phyloP scores from a whole-genome alignment of 2,329 filamentous ascomycete species.

The Oidium heveae region DNA sequence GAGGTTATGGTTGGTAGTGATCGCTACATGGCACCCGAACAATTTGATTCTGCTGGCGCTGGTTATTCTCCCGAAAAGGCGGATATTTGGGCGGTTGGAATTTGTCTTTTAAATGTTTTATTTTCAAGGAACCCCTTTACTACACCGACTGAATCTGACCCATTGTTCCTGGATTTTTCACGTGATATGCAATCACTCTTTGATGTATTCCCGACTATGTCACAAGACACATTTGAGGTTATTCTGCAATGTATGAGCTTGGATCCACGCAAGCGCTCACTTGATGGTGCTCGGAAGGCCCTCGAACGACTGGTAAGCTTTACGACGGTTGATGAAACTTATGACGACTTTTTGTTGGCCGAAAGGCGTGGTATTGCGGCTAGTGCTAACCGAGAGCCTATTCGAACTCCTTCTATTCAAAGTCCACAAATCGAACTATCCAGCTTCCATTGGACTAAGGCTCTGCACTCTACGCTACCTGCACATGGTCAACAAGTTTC shows the following conservation, averaged over 20 bases:
- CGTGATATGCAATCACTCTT: conserved; percentile 89
- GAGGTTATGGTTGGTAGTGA: conserved; percentile 92
- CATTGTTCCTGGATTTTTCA: conserved; percentile 78
- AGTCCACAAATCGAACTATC: conserved; percentile 59
- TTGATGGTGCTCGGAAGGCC: conserved; percentile 52
- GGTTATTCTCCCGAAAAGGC: conserved; percentile 87
- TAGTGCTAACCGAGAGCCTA: conserved; percentile 76
- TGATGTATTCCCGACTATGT: conserved; percentile 96
- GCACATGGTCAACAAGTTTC: conserved; percentile 61
- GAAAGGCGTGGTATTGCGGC: conserved; percentile 46
- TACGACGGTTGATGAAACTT: conserved; percentile 71
- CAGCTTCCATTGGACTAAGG: conserved; percentile 88
- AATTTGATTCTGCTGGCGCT: conserved; percentile 67
- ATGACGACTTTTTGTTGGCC: conserved; percentile 81
- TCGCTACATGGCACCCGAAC: conserved; percentile 96
- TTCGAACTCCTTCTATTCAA: conserved; percentile 85
- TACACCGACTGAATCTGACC: conserved; percentile 69
- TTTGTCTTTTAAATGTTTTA: conserved; percentile 85
- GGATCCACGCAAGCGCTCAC: conserved; percentile 69
- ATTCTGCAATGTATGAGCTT: conserved; percentile 74
- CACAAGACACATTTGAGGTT: conserved; percentile 89
- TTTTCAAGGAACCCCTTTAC: conserved; percentile 95
- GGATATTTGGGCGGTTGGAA: conserved; percentile 91
- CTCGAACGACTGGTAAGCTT: conserved; percentile 66
- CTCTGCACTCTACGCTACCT: conserved; percentile 50